phyloP scores from a whole-genome alignment of 257 asterid species.

The Fraxinus excelsior region DNA sequence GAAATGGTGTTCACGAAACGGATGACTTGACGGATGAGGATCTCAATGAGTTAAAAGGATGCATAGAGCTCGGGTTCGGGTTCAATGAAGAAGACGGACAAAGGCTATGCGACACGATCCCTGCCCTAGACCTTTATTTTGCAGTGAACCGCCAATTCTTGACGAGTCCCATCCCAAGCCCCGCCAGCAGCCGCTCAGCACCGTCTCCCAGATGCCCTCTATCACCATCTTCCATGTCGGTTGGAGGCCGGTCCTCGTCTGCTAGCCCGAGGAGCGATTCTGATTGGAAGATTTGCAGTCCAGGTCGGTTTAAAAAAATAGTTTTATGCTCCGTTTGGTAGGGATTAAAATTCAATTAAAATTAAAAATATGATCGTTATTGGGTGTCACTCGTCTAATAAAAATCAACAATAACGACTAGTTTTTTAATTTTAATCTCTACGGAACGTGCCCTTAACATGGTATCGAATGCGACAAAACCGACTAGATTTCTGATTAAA shows the following conservation, averaged over 20 bases:
- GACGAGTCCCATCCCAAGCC: constrained; percentile 56
- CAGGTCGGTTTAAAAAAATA: constrained; percentile 35
- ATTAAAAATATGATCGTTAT: too few species aligned
- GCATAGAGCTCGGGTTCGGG: constrained; percentile 93
- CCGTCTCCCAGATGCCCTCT: constrained; percentile 24
- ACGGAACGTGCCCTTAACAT: too few species aligned
- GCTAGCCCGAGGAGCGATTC: constrained; percentile 40
- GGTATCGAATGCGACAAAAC: neutral
- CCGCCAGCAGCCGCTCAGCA: constrained; percentile 37
- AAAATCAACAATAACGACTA: too few species aligned
- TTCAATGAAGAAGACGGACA: constrained; percentile 77
- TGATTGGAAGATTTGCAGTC: constrained; percentile 51
- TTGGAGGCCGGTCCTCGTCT: constrained; percentile 33
- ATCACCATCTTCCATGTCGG: constrained; percentile 9
- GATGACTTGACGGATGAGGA: constrained; percentile 72
- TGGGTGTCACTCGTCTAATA: too few species aligned
- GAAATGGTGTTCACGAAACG: constrained; percentile 33
- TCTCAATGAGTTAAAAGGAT: constrained; percentile 73
- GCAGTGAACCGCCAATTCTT: constrained; percentile 66
- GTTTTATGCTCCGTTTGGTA: too few species aligned
- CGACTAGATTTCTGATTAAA: neutral
- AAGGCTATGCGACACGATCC: constrained; percentile 32
- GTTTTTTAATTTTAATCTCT: too few species aligned
- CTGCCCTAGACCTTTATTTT: constrained; percentile 56
- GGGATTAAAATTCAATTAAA: too few species aligned